Evolutionary conservation across 208 protist species (phyloP).

Genomic region (Herpetomonas muscarum): DNA sequence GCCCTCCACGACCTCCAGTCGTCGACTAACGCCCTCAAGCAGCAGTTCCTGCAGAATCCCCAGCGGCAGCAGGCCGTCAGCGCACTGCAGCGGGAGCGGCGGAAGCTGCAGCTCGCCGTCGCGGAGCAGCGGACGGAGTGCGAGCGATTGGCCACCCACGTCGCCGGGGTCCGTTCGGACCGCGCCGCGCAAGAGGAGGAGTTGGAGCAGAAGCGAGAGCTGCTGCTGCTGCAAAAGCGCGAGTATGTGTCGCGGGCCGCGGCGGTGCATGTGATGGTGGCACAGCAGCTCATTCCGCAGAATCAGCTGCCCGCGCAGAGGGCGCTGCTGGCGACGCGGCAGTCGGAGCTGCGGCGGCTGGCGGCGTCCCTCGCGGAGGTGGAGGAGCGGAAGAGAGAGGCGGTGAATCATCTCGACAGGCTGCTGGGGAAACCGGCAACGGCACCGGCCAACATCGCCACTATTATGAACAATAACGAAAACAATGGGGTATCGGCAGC

Average conservation of each 20-base stretch:
- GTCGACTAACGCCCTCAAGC: conserved; percentile 9
- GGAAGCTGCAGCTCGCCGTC: conserved; percentile 16
- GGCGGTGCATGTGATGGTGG: conserved; percentile 15
- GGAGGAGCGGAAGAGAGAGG: neutral
- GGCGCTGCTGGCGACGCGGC: neutral
- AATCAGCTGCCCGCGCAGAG: conserved; percentile 7
- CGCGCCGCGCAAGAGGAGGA: conserved; percentile 7
- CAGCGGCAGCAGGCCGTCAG: conserved; percentile 25
- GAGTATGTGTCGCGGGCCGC: conserved; percentile 13
- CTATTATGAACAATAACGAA: neutral
- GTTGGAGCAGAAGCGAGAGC: conserved; percentile 7
- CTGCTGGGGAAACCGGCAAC: neutral
- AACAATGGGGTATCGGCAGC: too few relatives aligned
- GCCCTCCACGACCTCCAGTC: conserved; percentile 13
- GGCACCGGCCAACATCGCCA: too few relatives aligned
- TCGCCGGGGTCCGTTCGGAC: conserved; percentile 24
- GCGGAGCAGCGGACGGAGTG: conserved; percentile 15
- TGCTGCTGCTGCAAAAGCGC: conserved; percentile 10
- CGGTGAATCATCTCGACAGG: neutral
- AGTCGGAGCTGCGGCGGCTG: neutral
- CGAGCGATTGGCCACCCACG: conserved; percentile 10
- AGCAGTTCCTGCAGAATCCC: conserved; percentile 12
- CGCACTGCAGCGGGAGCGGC: conserved; percentile 31
- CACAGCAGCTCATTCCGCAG: conserved; percentile 10
- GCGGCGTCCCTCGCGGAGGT: neutral